phyloP scores from a whole-genome alignment of 495 filamentous ascomycete genomes.

The Penicillium angulare region DNA sequence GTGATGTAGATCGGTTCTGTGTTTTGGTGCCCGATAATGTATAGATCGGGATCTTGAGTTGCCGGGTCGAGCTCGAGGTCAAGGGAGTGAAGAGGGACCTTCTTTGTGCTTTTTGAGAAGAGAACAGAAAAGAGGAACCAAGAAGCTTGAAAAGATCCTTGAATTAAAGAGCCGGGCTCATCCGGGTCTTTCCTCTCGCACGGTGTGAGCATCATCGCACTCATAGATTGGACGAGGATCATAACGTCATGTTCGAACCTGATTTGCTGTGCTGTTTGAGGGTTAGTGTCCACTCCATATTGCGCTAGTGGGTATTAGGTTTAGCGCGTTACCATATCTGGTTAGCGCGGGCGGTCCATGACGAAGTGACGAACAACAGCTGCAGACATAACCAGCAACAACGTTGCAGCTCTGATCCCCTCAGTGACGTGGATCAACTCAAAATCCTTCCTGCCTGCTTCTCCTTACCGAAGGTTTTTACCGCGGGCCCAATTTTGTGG shows the following conservation, averaged over 20 bases:
- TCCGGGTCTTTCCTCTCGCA: neutral
- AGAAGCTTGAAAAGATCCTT: neutral
- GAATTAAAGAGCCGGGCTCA: conserved; percentile 4
- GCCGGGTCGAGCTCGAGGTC: neutral
- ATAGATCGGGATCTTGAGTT: neutral
- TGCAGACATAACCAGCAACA: conserved; percentile 4
- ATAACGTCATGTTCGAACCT: conserved; percentile 8
- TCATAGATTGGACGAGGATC: conserved; percentile 5
- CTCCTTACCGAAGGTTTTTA: conserved; percentile 7
- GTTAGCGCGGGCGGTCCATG: conserved; percentile 30
- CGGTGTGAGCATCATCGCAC: conserved; percentile 8
- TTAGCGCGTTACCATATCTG: conserved; percentile 14
- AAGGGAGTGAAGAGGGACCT: neutral
- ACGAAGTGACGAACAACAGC: conserved; percentile 27
- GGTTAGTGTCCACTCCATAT: conserved; percentile 1
- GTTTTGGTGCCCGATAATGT: conserved; percentile 1
- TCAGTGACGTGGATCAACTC: conserved; percentile 28
- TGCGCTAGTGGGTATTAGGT: neutral
- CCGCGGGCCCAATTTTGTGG: neutral
- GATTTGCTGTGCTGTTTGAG: conserved; percentile 1
- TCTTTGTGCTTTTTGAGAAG: neutral
- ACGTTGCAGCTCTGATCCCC: conserved; percentile 21
- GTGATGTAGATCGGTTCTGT: neutral
- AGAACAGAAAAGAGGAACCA: neutral
- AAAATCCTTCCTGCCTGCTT: conserved; percentile 17